These are phyloP conservation scores for Boletus pseudopeckii DNA, from an alignment of 768 basidiomycete genomes.

Conservation along the genomic window DNA sequence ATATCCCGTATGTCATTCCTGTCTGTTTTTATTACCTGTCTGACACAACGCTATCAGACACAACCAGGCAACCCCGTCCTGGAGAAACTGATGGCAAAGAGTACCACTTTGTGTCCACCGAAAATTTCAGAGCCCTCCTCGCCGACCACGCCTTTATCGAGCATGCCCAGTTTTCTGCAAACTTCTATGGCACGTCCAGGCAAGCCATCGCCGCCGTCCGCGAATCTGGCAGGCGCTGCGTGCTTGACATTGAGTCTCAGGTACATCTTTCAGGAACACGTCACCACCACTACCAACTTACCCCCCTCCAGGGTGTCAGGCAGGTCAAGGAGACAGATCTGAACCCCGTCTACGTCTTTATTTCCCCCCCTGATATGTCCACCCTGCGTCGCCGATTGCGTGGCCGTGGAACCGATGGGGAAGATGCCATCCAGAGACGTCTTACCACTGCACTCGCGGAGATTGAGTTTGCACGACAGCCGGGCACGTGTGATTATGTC, in stretches of 20 bases:
- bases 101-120: conserved; percentile 78
- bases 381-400: conserved; percentile 67
- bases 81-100: conserved; percentile 81
- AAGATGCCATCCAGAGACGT: conserved; percentile 66
- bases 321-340: conserved; percentile 83
- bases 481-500: conserved; percentile 72
- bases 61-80: conserved; percentile 78
- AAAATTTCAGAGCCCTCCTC: conserved; percentile 71
- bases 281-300: neutral
- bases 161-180: conserved; percentile 89
- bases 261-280: conserved; percentile 25
- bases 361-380: conserved; percentile 82
- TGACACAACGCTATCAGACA: conserved; percentile 51
- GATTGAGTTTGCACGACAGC: conserved; percentile 78
- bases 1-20: conserved; percentile 69
- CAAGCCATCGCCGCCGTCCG: conserved; percentile 69
- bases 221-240: conserved; percentile 71
- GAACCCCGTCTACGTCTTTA: conserved; percentile 86
- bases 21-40: neutral
- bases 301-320: conserved; percentile 68
- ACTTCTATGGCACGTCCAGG: conserved; percentile 90
- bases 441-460: conserved; percentile 77
- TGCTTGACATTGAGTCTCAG: conserved; percentile 96
- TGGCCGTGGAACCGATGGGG: conserved; percentile 81
- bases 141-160: conserved; percentile 81